Evolutionary conservation across 1,284 basidiomycete species (phyloP), one percentile per base, ranked within the genome.

Genomic region (Polyporus tsugae): DNA sequence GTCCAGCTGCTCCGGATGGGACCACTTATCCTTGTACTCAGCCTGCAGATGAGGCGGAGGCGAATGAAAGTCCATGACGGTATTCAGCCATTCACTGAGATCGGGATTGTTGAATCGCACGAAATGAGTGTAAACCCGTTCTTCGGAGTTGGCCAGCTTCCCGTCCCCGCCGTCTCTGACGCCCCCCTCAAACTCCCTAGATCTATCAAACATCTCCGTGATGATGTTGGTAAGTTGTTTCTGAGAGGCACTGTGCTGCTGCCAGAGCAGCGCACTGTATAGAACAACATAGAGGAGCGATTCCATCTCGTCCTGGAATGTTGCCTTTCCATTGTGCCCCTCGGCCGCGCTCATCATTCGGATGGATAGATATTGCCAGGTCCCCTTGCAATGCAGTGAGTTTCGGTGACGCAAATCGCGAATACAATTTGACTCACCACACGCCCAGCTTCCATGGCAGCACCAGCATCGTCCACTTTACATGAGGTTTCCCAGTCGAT

Each of bases 201-300:
- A 52, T 25, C 11, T 52, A 25, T 52, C 4, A 11, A 15, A 42
- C 57, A 5, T 17, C 19, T 4, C 49, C 55, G 13, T 11, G 42
- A 39, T 49, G 9, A 10, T 64, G 22, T 4, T 55, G 19, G 36
- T 72, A 64, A 4, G 68, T 60, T 19, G 53, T 13, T 4, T 52
- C 4, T 4, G 11, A 1, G 22, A 6, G 46, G 22, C 11, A 52
- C 13, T 5, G 22, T 52, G 46, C 22, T 52, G 4, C 10, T 52
- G 44, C 63, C 68, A 65, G 11, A 61, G 52, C 25, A 69, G 39
- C 4, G 36, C 59, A 44, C 64, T 62, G 55, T 72, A 66, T 17
- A 70, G 53, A 10, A 72, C 68, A 5, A 72, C 70, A 49, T 72
- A 72, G 46, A 72, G 53, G 13, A 72, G 55, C 2, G 70, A 69